Percentiles rank a stretch among this genome's conserved stretches.
Evolutionary conservation across 2,329 filamentous ascomycete species (phyloP).

Genomic region (Paraconiothyrium sp.): DNA sequence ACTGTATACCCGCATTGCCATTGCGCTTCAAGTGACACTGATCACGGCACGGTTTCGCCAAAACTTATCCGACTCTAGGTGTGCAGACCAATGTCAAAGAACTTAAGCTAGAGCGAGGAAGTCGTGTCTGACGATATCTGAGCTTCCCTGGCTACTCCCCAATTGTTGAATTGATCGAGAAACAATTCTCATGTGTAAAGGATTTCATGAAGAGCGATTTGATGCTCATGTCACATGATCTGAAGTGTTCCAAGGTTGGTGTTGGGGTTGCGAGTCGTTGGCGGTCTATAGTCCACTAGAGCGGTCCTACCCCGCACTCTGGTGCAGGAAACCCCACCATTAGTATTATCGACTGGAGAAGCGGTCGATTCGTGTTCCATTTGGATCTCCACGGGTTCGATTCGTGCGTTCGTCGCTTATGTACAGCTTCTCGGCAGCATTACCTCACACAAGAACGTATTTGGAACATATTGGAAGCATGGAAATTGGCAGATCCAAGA

Average conservation of each 20-base stretch:
- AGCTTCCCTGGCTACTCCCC: neutral
- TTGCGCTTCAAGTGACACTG: neutral
- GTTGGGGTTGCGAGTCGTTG: conserved; percentile 23
- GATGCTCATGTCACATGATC: conserved; percentile 28
- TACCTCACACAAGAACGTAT: too few species aligned
- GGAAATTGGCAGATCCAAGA: too few species aligned
- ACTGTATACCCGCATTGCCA: conserved; percentile 15
- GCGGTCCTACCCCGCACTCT: conserved; percentile 27
- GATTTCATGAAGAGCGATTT: neutral
- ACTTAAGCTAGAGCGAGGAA: neutral
- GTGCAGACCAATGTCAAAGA: conserved; percentile 32
- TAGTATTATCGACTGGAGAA: neutral
- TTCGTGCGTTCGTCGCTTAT: neutral
- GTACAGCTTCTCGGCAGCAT: too few species aligned
- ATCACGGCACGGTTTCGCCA: conserved; percentile 34
- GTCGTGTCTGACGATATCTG: neutral
- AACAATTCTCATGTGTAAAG: conserved; percentile 11
- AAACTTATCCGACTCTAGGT: conserved; percentile 37
- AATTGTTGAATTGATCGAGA: neutral
- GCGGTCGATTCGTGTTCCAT: conserved; percentile 18
- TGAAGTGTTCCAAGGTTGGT: conserved; percentile 3
- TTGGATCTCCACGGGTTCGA: neutral
- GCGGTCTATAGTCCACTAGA: conserved; percentile 20
- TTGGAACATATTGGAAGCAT: too few species aligned
- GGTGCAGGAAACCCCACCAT: conserved; percentile 21